Base-by-base conservation (phyloP, 2,329 filamentous ascomycete genomes). In the Dryadomyces sulphureus region DNA sequence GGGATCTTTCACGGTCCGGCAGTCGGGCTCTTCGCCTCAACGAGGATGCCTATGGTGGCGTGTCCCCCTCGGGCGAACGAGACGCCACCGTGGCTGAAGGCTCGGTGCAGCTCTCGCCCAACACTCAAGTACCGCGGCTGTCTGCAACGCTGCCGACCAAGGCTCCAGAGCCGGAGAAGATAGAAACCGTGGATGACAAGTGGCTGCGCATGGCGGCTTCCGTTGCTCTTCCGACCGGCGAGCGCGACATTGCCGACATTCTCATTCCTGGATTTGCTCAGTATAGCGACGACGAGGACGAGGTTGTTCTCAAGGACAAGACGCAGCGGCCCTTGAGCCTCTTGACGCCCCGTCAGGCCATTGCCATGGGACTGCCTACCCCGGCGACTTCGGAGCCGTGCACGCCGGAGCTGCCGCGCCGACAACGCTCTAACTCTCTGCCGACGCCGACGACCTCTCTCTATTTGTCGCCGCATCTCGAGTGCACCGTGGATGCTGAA, bases 211-310 rank as follows among this genome's bases (percentile, higher is more conserved):
- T 58, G 45, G 71, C 80, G 8, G 71, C 75, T 7, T 67, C 69
- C 36, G 73, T 89, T 50, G 78, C 84, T n/a, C 65, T 92, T 9
- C 84, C 84, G 0, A 65, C 80, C 36, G 68, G 68, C 21, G 69
- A 76, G 32, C 72, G 78, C 41, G 86, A 93, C 56, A 64, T 90
- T 7, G 73, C 81, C 40, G 86, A 93, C 58, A 92, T 93, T 38
- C 84, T 92, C 56, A 73, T 87, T 39, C 83, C 84, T 4, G 83
- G 82, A 0, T 68, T 87, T 5, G 75, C 72, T 1, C 61, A 60
- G 12, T 72, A 78, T 52, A 76, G 69, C 47, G 79, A 85, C 47
- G 79, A 81, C 14, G 81, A 82, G 45, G 68, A 84, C 46, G 78
- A 80, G 8, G 80, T 80, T 43, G 67, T 66, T 11, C 80, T 62